A percentile compares a stretch with the other conserved stretches of the same genome.
These are phyloP conservation scores for Chrysochromulina parva DNA, from an alignment of 78 protist species.

Conservation along the genomic window DNA sequence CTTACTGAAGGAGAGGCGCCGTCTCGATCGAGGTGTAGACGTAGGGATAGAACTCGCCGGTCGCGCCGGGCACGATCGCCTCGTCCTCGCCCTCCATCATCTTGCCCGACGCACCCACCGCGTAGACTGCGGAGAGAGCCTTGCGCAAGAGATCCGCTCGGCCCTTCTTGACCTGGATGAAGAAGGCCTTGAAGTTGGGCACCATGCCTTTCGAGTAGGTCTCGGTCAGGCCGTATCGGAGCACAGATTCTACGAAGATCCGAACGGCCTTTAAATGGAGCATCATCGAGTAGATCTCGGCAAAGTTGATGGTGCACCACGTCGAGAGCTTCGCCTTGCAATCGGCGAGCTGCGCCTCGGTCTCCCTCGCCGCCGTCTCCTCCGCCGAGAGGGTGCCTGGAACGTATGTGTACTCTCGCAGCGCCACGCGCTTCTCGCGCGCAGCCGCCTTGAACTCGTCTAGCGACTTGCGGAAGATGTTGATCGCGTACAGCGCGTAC, in stretches of 20 bases:
- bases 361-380: conserved; percentile 36
- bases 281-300: conserved; percentile 78
- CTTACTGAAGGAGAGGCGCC: no score
- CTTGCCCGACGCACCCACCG: not conserved
- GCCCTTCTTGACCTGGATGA: conserved; percentile 29
- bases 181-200: conserved; percentile 72
- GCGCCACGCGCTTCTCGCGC: conserved; percentile 66
- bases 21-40: not conserved
- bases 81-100: not conserved
- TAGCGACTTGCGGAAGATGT: conserved; percentile 55
- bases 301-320: conserved; percentile 83
- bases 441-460: conserved; percentile 71
- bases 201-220: conserved; percentile 33
- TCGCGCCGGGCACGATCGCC: not conserved
- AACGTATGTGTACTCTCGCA: not conserved
- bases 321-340: conserved; percentile 57
- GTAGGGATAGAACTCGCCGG: conserved; percentile 27
- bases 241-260: conserved; percentile 80
- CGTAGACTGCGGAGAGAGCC: not conserved
- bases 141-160: not conserved
- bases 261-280: conserved; percentile 84
- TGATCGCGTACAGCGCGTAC: conserved; percentile 62
- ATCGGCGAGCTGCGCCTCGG: not conserved
- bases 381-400: not conserved
- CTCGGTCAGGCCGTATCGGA: conserved; percentile 77